Evolutionary conservation across 2,329 filamentous ascomycete species (phyloP).

Genomic region (Fusarium hostae): DNA sequence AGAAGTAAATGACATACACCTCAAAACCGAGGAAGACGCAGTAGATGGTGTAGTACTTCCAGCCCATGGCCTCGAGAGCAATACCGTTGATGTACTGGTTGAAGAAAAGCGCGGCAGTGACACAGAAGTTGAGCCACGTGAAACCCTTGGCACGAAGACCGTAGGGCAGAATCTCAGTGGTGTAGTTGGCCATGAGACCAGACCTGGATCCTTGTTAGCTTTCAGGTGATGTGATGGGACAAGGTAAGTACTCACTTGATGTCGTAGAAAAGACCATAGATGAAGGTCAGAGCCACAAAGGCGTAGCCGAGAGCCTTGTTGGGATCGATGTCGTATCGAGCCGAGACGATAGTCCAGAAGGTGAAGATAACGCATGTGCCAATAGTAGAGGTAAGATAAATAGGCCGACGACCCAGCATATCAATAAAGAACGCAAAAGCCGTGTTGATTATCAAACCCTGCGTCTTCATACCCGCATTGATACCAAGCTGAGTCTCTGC

Average conservation of each 20-base stretch:
- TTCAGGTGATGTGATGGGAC: accelerated
- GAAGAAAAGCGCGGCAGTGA: constrained; percentile 27
- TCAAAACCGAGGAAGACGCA: constrained; percentile 18
- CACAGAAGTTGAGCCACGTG: constrained; percentile 32
- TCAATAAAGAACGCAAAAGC: constrained; percentile 42
- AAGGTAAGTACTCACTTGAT: constrained; percentile 22
- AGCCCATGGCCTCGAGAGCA: constrained; percentile 17
- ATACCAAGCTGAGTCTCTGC: constrained; percentile 48
- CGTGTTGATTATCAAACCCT: constrained; percentile 9
- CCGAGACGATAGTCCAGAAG: constrained; percentile 31
- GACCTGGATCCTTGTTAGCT: constrained; percentile 41
- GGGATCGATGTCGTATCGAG: constrained; percentile 43
- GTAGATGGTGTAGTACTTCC: constrained; percentile 36
- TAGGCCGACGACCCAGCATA: constrained; percentile 29
- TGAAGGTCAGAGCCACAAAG: constrained; percentile 52
- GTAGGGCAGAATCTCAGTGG: constrained; percentile 44
- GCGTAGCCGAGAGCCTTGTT: constrained; percentile 29
- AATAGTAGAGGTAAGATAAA: constrained; percentile 12
- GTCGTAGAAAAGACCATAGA: constrained; percentile 52
- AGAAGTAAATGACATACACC: constrained; percentile 29
- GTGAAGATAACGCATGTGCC: constrained; percentile 47
- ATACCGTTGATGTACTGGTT: constrained; percentile 38
- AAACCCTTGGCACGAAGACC: constrained; percentile 35
- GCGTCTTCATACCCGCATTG: constrained; percentile 39
- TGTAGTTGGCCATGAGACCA: constrained; percentile 42